A percentile compares a stretch with the other conserved stretches of the same genome.
Conservation (phyloP, 2,329 filamentous ascomycete genomes). For the Chalara sp. region DNA sequence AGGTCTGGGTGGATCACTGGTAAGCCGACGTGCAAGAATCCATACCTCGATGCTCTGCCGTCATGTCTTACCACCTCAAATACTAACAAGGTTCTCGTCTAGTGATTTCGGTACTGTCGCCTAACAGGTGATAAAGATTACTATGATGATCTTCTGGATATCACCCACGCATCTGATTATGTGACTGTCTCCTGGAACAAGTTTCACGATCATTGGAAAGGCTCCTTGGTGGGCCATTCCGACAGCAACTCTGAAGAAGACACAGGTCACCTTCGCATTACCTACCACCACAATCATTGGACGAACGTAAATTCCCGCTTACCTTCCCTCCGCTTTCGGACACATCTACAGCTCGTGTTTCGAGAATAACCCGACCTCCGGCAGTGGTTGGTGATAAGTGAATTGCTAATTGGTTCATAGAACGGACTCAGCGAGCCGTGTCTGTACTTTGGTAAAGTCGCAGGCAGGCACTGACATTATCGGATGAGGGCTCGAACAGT, state of each 20-base stretch:
- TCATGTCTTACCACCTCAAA: no score
- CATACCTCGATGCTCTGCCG: no score
- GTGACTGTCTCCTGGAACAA: slow-evolving; percentile 37
- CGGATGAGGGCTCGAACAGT: not conserved
- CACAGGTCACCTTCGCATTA: slow-evolving; percentile 11
- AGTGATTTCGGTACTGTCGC: no score
- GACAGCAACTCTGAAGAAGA: slow-evolving; percentile 22
- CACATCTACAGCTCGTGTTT: no score
- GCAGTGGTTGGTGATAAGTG: no score
- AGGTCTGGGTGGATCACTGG: slow-evolving; percentile 28
- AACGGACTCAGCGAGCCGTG: not conserved
- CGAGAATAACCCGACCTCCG: no score
- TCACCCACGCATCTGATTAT: slow-evolving; percentile 37
- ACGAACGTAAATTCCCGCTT: no score
- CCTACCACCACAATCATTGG: no score
- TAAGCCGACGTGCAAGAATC: no score
- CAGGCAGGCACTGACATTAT: not conserved
- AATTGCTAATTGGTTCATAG: not conserved
- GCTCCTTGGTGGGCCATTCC: slow-evolving; percentile 23
- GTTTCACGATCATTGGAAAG: slow-evolving; percentile 35
- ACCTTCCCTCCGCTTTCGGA: no score
- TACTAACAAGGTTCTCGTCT: no score
- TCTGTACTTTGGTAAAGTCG: not conserved
- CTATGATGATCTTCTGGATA: slow-evolving; percentile 37
- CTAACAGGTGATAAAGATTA: slow-evolving; percentile 30